Percentiles rank a stretch among this genome's conserved stretches.
Conservation (phyloP, 2,329 filamentous ascomycete species). For the Triangularia setosa region DNA sequence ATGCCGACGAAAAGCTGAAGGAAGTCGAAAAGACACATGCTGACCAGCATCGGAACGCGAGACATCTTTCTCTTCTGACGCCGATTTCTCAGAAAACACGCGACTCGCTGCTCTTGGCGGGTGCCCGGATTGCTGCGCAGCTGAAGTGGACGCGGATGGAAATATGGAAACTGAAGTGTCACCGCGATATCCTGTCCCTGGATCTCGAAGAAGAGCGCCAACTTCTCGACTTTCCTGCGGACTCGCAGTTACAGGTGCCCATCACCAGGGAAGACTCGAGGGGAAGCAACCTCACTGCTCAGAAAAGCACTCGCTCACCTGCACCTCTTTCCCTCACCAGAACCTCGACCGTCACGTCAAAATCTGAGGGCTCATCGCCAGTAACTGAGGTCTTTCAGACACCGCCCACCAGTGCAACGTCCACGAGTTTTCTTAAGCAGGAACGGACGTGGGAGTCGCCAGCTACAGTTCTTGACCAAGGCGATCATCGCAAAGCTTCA, state of each 20-base stretch:
- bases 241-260: conserved; percentile 23
- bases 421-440: conserved; percentile 36
- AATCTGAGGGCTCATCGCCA: conserved; percentile 36
- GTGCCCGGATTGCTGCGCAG: conserved; percentile 78
- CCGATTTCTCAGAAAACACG: conserved; percentile 88
- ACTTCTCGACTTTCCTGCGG: conserved; percentile 33
- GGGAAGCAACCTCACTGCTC: conserved; percentile 33
- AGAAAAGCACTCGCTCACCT: conserved; percentile 37
- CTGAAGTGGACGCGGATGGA: conserved; percentile 93
- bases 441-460: conserved; percentile 44
- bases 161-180: conserved; percentile 87
- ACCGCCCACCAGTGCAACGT: conserved; percentile 40
- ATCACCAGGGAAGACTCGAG: conserved; percentile 33
- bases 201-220: conserved; percentile 78
- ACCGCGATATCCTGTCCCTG: conserved; percentile 79
- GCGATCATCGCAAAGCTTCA: conserved; percentile 38
- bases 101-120: conserved; percentile 79
- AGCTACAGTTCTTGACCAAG: conserved; percentile 33
- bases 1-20: conserved; percentile 75
- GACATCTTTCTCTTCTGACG: conserved; percentile 82
- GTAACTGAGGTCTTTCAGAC: conserved; percentile 47
- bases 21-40: conserved; percentile 75
- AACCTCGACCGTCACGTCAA: conserved; percentile 30
- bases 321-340: conserved; percentile 31
- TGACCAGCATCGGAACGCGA: conserved; percentile 77